phyloP scores from a whole-genome alignment of 129 eudicot genomes.

The Tagetes erecta region DNA sequence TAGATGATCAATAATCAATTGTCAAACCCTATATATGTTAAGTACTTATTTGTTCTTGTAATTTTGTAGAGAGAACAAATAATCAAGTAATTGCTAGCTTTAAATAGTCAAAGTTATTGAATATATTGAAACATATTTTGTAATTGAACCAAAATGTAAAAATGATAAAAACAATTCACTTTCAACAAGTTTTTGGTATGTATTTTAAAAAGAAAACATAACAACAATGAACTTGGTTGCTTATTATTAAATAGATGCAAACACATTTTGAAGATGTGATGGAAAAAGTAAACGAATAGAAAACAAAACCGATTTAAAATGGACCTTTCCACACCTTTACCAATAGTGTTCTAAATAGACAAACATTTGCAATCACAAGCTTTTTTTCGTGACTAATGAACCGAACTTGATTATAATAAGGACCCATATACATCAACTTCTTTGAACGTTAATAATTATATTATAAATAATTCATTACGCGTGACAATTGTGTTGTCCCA shows the following conservation, averaged over 20 bases:
- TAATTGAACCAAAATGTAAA: background rate
- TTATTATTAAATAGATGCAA: background rate
- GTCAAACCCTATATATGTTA: no score
- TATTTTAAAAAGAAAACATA: background rate
- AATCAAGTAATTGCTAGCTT: no score
- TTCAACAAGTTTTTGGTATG: background rate
- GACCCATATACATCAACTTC: slow-evolving; percentile 19
- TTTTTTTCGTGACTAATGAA: slow-evolving; percentile 21
- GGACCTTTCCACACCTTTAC: slow-evolving; percentile 39
- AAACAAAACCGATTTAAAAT: slow-evolving; percentile 17
- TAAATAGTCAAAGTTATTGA: background rate
- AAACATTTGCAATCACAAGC: slow-evolving; percentile 32
- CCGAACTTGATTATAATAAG: slow-evolving; percentile 17
- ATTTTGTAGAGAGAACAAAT: no score
- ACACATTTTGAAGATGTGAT: slow-evolving; percentile 12
- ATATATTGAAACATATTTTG: background rate
- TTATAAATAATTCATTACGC: background rate
- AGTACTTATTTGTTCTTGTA: no score
- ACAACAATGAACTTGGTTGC: background rate
- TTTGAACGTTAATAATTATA: slow-evolving; percentile 5
- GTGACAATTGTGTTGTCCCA: slow-evolving; percentile 22
- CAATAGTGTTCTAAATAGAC: slow-evolving; percentile 32
- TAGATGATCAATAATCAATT: no score
- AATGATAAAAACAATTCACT: background rate
- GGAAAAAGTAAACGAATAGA: slow-evolving; percentile 9